Percentiles rank a stretch among this genome's conserved stretches.
Evolutionary conservation across 2,329 filamentous ascomycete genomes (phyloP).

Genomic region (Epichloe amarillans): DNA sequence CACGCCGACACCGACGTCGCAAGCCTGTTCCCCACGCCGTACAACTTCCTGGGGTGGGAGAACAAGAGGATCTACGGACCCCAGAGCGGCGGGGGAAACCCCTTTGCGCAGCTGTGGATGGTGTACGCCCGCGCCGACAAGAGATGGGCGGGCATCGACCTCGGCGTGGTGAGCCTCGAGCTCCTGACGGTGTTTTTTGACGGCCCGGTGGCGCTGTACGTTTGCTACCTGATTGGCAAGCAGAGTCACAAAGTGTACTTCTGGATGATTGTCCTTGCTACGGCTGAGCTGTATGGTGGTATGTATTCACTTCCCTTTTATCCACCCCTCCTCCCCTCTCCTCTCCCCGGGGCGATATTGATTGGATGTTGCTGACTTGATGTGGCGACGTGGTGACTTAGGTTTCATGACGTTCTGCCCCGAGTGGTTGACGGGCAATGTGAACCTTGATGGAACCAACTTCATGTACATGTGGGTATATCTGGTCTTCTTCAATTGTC

Average conservation of each 20-base stretch:
- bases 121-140: conserved; percentile 52
- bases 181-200: conserved; percentile 51
- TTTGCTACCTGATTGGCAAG: conserved; percentile 47
- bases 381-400: conserved; percentile 11
- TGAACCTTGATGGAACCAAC: conserved; percentile 51
- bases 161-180: conserved; percentile 51
- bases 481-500: conserved; percentile 53
- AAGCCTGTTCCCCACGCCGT: conserved; percentile 32
- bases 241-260: conserved; percentile 41
- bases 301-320: conserved; percentile 7
- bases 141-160: conserved; percentile 50
- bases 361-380: neutral
- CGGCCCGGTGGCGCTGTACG: conserved; percentile 44
- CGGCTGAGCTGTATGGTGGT: conserved; percentile 54
- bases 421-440: conserved; percentile 50
- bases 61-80: conserved; percentile 39
- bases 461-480: conserved; percentile 58
- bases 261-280: conserved; percentile 52
- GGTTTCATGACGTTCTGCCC: conserved; percentile 61
- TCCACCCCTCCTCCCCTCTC: too few relatives aligned
- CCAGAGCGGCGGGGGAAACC: conserved; percentile 40
- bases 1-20: conserved; percentile 8
- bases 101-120: conserved; percentile 52
- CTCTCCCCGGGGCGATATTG: neutral
- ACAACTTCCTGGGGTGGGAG: conserved; percentile 36